A percentile compares a stretch with the other conserved stretches of the same genome.
Evolutionary conservation across 306 rosid species (phyloP).

Genomic region (Prunus mongolica): DNA sequence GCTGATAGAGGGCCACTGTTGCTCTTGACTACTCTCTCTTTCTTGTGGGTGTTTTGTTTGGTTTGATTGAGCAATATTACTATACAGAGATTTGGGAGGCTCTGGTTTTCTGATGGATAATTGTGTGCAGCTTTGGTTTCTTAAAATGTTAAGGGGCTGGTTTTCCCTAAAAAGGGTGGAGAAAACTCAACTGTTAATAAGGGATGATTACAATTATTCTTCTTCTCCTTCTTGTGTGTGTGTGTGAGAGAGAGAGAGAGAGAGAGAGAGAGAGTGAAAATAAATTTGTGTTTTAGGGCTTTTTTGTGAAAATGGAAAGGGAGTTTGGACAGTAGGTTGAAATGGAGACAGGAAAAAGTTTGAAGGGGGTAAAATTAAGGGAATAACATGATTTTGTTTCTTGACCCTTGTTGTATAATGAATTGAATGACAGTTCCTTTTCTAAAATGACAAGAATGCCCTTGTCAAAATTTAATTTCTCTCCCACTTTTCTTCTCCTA

Average conservation of each 20-base stretch:
- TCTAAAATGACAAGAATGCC: conserved; percentile 42
- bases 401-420: conserved; percentile 20
- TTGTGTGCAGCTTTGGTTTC: conserved; percentile 45
- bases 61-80: conserved; percentile 40
- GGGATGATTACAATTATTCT: conserved; percentile 27
- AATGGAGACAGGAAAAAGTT: conserved; percentile 56
- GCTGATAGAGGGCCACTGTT: conserved; percentile 54
- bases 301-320: conserved; percentile 34
- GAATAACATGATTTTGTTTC: conserved; percentile 63
- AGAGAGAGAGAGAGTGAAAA: not conserved
- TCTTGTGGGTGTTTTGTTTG: conserved; percentile 10
- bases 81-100: conserved; percentile 15
- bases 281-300: conserved; percentile 26
- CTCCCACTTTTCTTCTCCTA: not conserved
- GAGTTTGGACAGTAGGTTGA: conserved; percentile 28
- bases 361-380: conserved; percentile 39
- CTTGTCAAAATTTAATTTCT: conserved; percentile 25
- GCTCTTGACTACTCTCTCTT: conserved; percentile 25
- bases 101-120: conserved; percentile 9
- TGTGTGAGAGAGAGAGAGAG: not conserved
- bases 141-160: conserved; percentile 19
- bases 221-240: conserved; percentile 1
- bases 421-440: conserved; percentile 68
- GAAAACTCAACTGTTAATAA: conserved; percentile 28
- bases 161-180: conserved; percentile 51